Evolutionary conservation across 2,329 filamentous ascomycete genomes (phyloP), one percentile per base, ranked within the genome.

Genomic region (Stachybotrys chlorohalonatus): DNA sequence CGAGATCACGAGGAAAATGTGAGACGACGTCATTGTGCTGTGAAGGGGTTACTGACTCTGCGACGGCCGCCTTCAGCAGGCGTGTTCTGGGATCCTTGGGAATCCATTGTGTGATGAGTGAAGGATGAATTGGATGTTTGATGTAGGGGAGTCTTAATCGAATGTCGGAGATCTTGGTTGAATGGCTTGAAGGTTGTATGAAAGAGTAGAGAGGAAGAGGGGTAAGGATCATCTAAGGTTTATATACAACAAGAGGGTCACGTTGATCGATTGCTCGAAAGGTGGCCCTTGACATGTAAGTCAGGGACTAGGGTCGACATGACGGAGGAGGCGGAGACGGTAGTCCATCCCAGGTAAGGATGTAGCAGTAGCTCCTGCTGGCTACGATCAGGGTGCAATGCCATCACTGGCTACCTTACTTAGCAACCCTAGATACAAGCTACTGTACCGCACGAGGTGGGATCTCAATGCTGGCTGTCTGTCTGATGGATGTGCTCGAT

Each of bases 281-380:
- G 36, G 36, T 42, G 46, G 46, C 8, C 5, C 15, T 8, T 47
- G 46, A 47, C 46, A 47, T 47, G 46, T 42, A 42, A 42, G 36
- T 42, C 36, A 42, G 36, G 36, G 13, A 42, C 36, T 42, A 42
- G 36, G 61, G 67, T 70, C 59, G 74, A 73, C 78, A 81, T 81
- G 55, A 55, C 70, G 53, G 49, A 47, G n/a, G 46, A 16, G 46
- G 46, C 46, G 46, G 46, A 47, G 9, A 47, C 46, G 46, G 17
- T n/a, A 42, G 36, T 42, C 36, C 13, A 9, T 9, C 36, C 13
- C 36, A 24, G 24, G 24, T 24, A 24, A 24, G 24, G 24, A 24
- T 24, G 24, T 24, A 24, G 24, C 24, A 24, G 24, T 24, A 24
- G 24, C 24, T 24, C 24, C 24, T 24, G 24, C 24, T 24, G 24